Conservation (phyloP, 768 basidiomycete genomes). For the Leccinum olivaceopallidum region DNA sequence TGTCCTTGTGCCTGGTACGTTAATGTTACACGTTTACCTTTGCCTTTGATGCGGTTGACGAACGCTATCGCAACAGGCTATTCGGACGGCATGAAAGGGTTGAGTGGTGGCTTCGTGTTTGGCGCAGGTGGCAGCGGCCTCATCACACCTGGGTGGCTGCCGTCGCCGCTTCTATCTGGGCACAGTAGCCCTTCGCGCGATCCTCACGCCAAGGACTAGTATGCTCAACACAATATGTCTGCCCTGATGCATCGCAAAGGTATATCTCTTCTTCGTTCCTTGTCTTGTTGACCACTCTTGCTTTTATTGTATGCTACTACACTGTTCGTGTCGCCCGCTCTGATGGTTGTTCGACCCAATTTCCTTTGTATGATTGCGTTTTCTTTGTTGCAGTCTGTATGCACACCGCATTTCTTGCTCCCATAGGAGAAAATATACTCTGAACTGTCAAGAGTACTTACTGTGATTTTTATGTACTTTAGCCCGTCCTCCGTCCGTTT, state of each 20-base stretch:
- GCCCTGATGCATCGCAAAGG: conserved; percentile 29
- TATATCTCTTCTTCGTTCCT: not conserved
- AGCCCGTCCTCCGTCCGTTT: too few relatives aligned
- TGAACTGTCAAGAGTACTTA: too few relatives aligned
- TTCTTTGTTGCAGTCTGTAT: conserved; percentile 3
- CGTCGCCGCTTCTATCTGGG: conserved; percentile 62
- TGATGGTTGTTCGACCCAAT: conserved; percentile 4
- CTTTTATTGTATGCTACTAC: conserved; percentile 5
- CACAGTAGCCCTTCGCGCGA: conserved; percentile 41
- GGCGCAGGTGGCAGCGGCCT: conserved; percentile 82
- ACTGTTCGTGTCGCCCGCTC: conserved; percentile 2
- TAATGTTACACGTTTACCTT: not conserved
- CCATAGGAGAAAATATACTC: too few relatives aligned
- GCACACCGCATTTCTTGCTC: too few relatives aligned
- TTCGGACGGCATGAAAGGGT: conserved; percentile 74
- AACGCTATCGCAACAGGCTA: conserved; percentile 52
- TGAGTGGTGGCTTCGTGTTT: conserved; percentile 84
- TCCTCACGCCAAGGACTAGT: conserved; percentile 24
- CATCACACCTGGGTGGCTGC: conserved; percentile 70
- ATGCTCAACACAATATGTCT: conserved; percentile 27
- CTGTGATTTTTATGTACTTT: too few relatives aligned
- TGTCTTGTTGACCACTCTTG: conserved; percentile 5
- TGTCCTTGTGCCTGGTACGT: conserved; percentile 80
- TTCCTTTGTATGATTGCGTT: conserved; percentile 16
- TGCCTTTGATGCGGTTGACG: conserved; percentile 2